These are phyloP conservation scores for Botrytis squamosa DNA, from an alignment of 2,329 filamentous ascomycete species.

Conservation along the genomic window DNA sequence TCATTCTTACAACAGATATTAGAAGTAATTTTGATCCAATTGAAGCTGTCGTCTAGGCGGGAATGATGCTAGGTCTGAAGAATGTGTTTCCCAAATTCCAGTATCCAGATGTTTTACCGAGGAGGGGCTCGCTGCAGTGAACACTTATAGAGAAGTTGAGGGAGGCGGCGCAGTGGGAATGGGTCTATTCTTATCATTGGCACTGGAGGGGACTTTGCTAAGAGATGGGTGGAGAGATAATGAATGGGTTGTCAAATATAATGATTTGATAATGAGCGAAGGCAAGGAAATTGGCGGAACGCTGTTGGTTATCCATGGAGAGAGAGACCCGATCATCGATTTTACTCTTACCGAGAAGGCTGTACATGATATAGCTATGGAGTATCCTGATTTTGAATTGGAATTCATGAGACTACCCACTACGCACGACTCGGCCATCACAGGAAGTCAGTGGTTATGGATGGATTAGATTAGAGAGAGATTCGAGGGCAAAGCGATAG, in stretches of 20 bases:
- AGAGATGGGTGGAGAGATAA: neutral
- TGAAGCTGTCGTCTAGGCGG: neutral
- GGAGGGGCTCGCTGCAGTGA: too few species aligned
- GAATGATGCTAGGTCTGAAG: neutral
- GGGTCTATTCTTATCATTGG: neutral
- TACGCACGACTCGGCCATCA: neutral
- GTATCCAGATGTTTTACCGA: neutral
- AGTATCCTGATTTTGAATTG: neutral
- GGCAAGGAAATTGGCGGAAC: neutral
- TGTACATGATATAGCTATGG: neutral
- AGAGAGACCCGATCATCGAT: neutral
- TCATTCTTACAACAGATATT: constrained; percentile 7
- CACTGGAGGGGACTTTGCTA: neutral
- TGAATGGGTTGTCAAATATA: neutral
- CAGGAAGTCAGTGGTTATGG: neutral
- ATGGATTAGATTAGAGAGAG: neutral
- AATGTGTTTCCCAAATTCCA: neutral
- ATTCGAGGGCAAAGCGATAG: neutral
- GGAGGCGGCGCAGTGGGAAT: neutral
- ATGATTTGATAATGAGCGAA: neutral
- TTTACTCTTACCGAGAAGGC: neutral
- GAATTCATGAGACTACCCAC: neutral
- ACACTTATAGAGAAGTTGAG: neutral
- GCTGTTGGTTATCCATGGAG: neutral
- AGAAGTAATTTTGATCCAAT: neutral